phyloP scores from a whole-genome alignment of 768 basidiomycete genomes.

The Suillus clintonianus region DNA sequence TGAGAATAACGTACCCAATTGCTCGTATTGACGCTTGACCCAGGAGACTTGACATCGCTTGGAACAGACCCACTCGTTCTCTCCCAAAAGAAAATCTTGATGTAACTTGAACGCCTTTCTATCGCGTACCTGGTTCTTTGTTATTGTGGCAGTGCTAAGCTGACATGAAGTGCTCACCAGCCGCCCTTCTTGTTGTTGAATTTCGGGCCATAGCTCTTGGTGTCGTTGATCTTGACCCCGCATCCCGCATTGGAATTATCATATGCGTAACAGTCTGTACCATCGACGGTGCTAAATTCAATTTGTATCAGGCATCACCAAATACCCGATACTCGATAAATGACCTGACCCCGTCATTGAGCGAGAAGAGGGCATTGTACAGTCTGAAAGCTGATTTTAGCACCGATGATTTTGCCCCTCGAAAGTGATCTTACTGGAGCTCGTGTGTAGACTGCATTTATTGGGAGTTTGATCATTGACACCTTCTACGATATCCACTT shows the following conservation, averaged over 20 bases:
- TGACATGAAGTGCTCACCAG: conserved; percentile 20
- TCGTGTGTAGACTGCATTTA: conserved; percentile 31
- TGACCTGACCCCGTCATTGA: conserved; percentile 33
- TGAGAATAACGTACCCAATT: conserved; percentile 22
- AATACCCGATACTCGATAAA: neutral
- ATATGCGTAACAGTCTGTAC: conserved; percentile 27
- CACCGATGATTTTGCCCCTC: neutral
- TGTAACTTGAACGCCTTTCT: conserved; percentile 27
- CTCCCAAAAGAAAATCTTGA: conserved; percentile 44
- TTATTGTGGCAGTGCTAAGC: neutral
- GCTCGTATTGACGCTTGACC: conserved; percentile 18
- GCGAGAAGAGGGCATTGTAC: conserved; percentile 30
- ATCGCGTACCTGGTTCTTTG: conserved; percentile 35
- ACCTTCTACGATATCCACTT: conserved; percentile 36
- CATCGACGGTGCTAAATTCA: conserved; percentile 12
- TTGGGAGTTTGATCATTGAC: conserved; percentile 32
- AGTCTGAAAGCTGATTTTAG: conserved; percentile 17
- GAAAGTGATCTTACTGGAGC: conserved; percentile 5
- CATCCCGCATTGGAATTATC: conserved; percentile 32
- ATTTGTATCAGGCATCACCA: neutral
- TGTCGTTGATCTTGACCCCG: conserved; percentile 24
- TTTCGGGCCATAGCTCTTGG: conserved; percentile 34
- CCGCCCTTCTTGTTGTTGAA: conserved; percentile 42
- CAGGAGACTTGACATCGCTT: conserved; percentile 26
- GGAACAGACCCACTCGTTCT: conserved; percentile 39